Evolutionary conservation across 257 asterid genomes (phyloP).

Genomic region (Cinchona pubescens): DNA sequence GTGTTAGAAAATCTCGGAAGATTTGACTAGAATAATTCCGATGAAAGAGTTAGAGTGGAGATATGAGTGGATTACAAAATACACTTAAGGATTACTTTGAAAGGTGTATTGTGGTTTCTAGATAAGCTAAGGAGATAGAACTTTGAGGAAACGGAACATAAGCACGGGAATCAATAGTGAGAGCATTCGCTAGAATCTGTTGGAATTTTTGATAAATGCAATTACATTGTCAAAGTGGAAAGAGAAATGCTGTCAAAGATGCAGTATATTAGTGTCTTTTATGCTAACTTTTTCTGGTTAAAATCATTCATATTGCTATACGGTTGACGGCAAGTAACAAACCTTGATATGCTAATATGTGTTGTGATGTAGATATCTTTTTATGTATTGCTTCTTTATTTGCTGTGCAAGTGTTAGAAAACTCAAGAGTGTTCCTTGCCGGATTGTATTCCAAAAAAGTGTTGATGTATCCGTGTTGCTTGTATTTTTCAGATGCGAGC

Average conservation of each 20-base stretch:
- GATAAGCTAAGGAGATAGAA: too few species aligned
- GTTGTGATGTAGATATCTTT: too few species aligned
- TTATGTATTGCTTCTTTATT: neutral
- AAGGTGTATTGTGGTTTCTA: too few species aligned
- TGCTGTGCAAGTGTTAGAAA: neutral
- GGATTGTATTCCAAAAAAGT: neutral
- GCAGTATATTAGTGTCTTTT: neutral
- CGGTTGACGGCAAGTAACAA: neutral
- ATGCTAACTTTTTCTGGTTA: neutral
- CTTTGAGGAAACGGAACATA: too few species aligned
- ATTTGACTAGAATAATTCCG: too few species aligned
- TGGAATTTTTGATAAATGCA: too few species aligned
- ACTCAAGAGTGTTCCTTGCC: neutral
- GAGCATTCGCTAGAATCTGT: too few species aligned
- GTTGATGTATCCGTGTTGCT: neutral
- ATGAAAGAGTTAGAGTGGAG: too few species aligned
- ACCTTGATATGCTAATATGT: neutral
- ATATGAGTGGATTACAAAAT: too few species aligned
- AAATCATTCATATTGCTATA: neutral
- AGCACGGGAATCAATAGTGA: too few species aligned
- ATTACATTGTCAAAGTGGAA: neutral
- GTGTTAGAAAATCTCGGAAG: too few species aligned
- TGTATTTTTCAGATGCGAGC: constrained; percentile 84
- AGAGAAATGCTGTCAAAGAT: neutral
- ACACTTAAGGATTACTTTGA: too few species aligned